phyloP scores from a whole-genome alignment of 1,284 basidiomycete species.

The Schizopora paradoxa region DNA sequence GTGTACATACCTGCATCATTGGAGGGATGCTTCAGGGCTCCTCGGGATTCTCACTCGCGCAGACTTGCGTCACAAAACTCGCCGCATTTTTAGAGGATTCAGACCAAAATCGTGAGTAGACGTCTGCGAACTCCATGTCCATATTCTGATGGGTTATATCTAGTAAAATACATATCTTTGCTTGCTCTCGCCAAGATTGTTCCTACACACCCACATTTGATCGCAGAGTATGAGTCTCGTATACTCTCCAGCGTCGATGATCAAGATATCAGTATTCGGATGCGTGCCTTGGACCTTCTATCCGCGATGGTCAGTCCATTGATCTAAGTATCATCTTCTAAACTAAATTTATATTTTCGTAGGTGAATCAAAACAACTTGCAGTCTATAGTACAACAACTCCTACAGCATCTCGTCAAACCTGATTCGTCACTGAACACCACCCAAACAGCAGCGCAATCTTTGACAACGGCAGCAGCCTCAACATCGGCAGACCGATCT shows the following conservation, averaged over 20 bases:
- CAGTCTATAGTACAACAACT: slow-evolving; percentile 87
- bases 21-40: slow-evolving; percentile 90
- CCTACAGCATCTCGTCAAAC: slow-evolving; percentile 76
- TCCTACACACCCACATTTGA: slow-evolving; percentile 85
- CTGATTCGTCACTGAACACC: slow-evolving; percentile 42
- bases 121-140: slow-evolving; percentile 3
- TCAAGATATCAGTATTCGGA: slow-evolving; percentile 90
- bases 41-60: slow-evolving; percentile 78
- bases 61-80: slow-evolving; percentile 89
- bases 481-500: slow-evolving; percentile 32
- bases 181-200: slow-evolving; percentile 95
- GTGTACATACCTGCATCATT: slow-evolving; percentile 96
- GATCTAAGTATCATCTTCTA: slow-evolving; percentile 11
- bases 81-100: slow-evolving; percentile 87
- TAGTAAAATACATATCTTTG: slow-evolving; percentile 95
- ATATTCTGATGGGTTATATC: not conserved
- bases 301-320: slow-evolving; percentile 75
- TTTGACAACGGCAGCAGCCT: slow-evolving; percentile 45
- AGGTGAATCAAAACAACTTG: slow-evolving; percentile 81
- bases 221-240: slow-evolving; percentile 89
- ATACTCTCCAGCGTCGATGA: slow-evolving; percentile 90
- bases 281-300: slow-evolving; percentile 91
- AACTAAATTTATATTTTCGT: slow-evolving; percentile 16
- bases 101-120: slow-evolving; percentile 84
- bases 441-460: slow-evolving; percentile 59